These are phyloP conservation scores for Vigna radiata DNA, from an alignment of 306 rosid species.

Conservation along the genomic window DNA sequence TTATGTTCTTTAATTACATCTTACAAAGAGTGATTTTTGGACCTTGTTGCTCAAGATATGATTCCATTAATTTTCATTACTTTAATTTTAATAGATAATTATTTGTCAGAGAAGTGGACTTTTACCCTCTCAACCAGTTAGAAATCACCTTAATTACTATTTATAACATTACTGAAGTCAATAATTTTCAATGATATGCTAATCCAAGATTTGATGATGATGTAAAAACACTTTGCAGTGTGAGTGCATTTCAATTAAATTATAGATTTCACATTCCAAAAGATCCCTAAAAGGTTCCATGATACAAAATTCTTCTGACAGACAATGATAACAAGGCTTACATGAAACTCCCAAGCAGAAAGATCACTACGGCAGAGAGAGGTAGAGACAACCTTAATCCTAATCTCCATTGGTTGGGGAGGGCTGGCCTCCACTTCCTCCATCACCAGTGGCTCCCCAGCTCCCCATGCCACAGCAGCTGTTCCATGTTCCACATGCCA, in stretches of 20 bases:
- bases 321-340: conserved; percentile 3
- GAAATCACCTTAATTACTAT: too few relatives aligned
- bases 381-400: conserved; percentile 81
- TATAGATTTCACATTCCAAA: not conserved
- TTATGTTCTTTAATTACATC: too few relatives aligned
- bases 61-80: too few relatives aligned
- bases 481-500: conserved; percentile 20
- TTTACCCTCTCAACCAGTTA: too few relatives aligned
- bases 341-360: conserved; percentile 92
- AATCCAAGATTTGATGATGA: not conserved
- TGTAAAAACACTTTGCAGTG: not conserved
- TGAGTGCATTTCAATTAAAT: not conserved
- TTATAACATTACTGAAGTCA: too few relatives aligned
- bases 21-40: too few relatives aligned
- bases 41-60: too few relatives aligned
- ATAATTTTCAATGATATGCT: too few relatives aligned
- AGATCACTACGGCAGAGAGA: conserved; percentile 96
- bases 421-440: conserved; percentile 83
- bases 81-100: too few relatives aligned
- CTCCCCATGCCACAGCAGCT: conserved; percentile 98
- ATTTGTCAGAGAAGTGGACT: too few relatives aligned
- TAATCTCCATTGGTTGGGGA: conserved; percentile 78
- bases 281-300: not conserved
- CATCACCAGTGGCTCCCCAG: conserved; percentile 78
- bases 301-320: not conserved